These are phyloP conservation scores for Pythium biforme DNA, from an alignment of 352 stramenopile genomes.

Conservation along the genomic window DNA sequence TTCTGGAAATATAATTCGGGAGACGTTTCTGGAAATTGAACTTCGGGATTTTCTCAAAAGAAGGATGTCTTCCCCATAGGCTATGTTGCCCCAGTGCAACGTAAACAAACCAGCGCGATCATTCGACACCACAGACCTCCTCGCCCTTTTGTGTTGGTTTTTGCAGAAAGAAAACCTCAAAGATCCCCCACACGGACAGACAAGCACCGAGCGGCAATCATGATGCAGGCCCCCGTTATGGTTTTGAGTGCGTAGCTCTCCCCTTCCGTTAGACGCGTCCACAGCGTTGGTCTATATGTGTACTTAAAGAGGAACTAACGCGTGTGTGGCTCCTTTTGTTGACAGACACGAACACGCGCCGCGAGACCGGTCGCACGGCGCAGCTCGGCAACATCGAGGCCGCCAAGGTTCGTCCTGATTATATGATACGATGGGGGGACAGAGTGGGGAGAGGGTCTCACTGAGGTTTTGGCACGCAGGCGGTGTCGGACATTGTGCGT, in stretches of 20 bases:
- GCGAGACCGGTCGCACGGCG: conserved; percentile 96
- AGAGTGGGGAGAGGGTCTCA: background rate
- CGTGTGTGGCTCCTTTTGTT: background rate
- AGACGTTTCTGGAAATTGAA: too few relatives aligned
- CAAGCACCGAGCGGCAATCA: conserved; percentile 14
- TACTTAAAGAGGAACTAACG: conserved; percentile 8
- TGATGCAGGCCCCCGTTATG: conserved; percentile 94
- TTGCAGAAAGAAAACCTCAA: conserved; percentile 11
- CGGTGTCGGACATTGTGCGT: conserved; percentile 98
- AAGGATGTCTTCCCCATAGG: too few relatives aligned
- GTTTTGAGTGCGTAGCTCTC: conserved; percentile 88
- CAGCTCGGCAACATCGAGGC: conserved; percentile 99
- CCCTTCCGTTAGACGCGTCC: too few relatives aligned
- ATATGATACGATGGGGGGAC: background rate
- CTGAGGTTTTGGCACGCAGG: conserved; percentile 31
- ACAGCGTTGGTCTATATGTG: too few relatives aligned
- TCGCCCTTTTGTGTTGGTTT: conserved; percentile 2
- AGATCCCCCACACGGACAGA: background rate
- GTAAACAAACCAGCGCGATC: background rate
- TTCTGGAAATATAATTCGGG: too few relatives aligned
- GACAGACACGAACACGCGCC: conserved; percentile 96
- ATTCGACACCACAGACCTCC: conserved; percentile 22
- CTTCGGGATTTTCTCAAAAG: too few relatives aligned
- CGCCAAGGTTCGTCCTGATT: conserved; percentile 67
- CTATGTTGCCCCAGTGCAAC: conserved; percentile 11